phyloP scores from a whole-genome alignment of 768 basidiomycete genomes.

The Pleurotus tuoliensis region DNA sequence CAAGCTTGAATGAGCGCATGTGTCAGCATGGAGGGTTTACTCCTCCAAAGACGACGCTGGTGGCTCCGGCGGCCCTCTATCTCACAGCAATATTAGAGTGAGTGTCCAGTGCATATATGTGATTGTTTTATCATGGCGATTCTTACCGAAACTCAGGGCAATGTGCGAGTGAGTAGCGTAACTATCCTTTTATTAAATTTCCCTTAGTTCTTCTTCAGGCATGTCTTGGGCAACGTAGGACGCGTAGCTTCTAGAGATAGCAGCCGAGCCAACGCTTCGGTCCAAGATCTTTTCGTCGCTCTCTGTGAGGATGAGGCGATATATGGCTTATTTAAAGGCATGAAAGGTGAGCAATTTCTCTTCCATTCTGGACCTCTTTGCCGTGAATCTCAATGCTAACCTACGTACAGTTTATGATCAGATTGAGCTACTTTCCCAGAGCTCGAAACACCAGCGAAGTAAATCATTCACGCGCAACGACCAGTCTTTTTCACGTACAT shows the following conservation, averaged over 20 bases:
- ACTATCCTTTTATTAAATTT: constrained; percentile 4
- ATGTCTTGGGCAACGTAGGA: constrained; percentile 79
- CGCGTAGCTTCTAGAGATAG: constrained; percentile 85
- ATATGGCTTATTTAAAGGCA: constrained; percentile 78
- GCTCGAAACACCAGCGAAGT: constrained; percentile 56
- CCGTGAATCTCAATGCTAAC: constrained; percentile 17
- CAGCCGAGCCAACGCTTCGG: constrained; percentile 67
- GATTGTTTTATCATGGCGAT: constrained; percentile 22
- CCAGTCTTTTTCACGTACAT: constrained; percentile 38
- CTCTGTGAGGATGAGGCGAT: constrained; percentile 88
- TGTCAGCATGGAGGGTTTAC: constrained; percentile 38
- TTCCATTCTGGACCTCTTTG: constrained; percentile 9
- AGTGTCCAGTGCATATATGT: constrained; percentile 31
- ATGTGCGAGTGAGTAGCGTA: constrained; percentile 74
- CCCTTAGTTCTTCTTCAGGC: constrained; percentile 42
- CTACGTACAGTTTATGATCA: constrained; percentile 64
- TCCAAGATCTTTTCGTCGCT: constrained; percentile 81
- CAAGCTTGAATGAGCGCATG: constrained; percentile 61
- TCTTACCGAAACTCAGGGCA: constrained; percentile 44
- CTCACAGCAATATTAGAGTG: constrained; percentile 92
- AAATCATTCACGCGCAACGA: constrained; percentile 62
- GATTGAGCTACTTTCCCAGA: constrained; percentile 65
- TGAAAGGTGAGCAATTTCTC: constrained; percentile 60
- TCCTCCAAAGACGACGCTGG: constrained; percentile 49
- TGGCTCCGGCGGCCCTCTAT: constrained; percentile 85